These are phyloP conservation scores for Aspergillus panamensis DNA, from an alignment of 495 filamentous ascomycete genomes.

Conservation along the genomic window DNA sequence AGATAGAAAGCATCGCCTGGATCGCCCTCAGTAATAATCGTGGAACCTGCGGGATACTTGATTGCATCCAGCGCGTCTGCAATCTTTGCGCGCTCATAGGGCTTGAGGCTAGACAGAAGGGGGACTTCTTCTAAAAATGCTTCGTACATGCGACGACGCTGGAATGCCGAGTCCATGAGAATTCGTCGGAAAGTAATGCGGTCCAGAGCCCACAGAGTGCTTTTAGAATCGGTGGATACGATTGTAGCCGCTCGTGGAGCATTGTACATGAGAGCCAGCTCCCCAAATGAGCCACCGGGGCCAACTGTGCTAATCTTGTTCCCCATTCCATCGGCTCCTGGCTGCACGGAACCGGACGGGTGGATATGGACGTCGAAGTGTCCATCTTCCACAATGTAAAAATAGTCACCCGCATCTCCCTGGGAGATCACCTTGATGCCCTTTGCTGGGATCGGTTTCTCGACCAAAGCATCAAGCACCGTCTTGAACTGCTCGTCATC, in stretches of 20 bases:
- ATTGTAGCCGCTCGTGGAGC: constrained; percentile 96
- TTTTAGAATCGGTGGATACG: constrained; percentile 71
- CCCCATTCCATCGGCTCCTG: constrained; percentile 82
- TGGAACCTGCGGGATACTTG: constrained; percentile 74
- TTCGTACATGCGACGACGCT: constrained; percentile 93
- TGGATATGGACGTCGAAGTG: constrained; percentile 92
- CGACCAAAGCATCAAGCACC: constrained; percentile 84
- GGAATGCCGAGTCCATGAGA: constrained; percentile 96
- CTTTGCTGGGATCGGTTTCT: constrained; percentile 92
- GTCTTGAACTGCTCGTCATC: constrained; percentile 87
- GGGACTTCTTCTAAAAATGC: constrained; percentile 96
- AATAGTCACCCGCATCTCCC: constrained; percentile 94
- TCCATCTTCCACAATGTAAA: constrained; percentile 93
- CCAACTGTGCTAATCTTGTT: constrained; percentile 77
- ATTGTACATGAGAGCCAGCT: constrained; percentile 98
- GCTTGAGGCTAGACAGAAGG: constrained; percentile 75
- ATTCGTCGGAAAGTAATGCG: constrained; percentile 96
- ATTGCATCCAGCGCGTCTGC: constrained; percentile 90
- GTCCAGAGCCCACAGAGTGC: constrained; percentile 89
- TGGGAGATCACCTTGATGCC: constrained; percentile 96
- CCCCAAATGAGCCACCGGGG: constrained; percentile 93
- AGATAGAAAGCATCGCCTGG: constrained; percentile 91
- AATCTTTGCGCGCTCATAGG: constrained; percentile 93
- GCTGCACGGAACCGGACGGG: constrained; percentile 67
- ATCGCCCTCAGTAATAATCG: constrained; percentile 89